Base-by-base conservation (phyloP, 495 filamentous ascomycete genomes). In the Podospora pseudocomata region DNA sequence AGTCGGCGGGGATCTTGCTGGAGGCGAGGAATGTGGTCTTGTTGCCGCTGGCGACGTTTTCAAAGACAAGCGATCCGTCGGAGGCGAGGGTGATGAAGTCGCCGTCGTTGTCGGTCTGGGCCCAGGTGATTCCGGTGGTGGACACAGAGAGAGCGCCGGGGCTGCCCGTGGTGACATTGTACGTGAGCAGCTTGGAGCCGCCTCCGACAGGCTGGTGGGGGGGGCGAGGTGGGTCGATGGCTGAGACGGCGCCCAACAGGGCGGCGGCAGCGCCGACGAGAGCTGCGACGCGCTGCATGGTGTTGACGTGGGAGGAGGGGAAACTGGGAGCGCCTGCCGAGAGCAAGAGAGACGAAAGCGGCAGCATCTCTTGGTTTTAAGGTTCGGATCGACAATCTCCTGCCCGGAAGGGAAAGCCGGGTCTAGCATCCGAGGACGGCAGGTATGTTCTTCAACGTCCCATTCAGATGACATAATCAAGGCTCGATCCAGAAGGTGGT, bases 11-110 rank as follows among this genome's bases (percentile, higher is more conserved):
- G 23, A 81, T 75, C 34, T 77, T 71, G 57, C 73, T 72, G n/a
- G 80, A 76, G 5, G 75, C 67, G 30, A 86, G 78, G 63, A 86
- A 85, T 0, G 79, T 82, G 28, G 77, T 79, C 58, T 75, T 77
- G 62, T 81, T 75, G n/a, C 78, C 78, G 5, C 79, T 83, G 32
- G 81, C 74, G 56, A 85, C 81, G 68, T 86, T 82, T 68, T 82
- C 78, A 63, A 86, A 81, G 5, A 83, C 64, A 4, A 87, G 70
- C 1, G 81, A 80, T 2, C 78, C 80, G 64, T 81, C 78, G 4
- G 73, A 70, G 32, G 65, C 74, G 4, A 70, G 70, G 63, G 81
- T 85, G 67, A 85, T 83, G 67, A 84, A 86, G 68, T 86, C 80
- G 18, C 79, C 78, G 68, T 83, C 79, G 28, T 76, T 75, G 5